These are phyloP conservation scores for Pseudisothecium myosuroides DNA, from an alignment of 225 moss, liverwort and hornwort species.

Conservation along the genomic window DNA sequence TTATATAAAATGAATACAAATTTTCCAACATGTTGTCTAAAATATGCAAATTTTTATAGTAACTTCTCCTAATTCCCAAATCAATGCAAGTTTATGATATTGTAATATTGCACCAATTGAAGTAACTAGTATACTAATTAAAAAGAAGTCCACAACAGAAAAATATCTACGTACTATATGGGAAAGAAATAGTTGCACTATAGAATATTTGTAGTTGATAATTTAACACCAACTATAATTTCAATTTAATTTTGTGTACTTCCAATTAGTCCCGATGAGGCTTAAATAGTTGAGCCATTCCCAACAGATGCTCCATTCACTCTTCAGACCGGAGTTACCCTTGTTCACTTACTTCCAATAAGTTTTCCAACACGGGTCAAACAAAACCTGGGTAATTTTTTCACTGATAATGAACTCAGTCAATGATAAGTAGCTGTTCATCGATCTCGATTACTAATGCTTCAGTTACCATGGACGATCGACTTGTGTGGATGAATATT, in stretches of 20 bases:
- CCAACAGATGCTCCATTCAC: too few relatives aligned
- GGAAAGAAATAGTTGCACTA: background rate
- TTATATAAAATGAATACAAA: background rate
- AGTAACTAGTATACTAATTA: fast-evolving
- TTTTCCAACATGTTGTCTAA: background rate
- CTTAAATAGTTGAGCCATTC: too few relatives aligned
- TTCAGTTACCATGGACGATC: too few relatives aligned
- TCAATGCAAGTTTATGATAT: background rate
- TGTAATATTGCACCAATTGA: background rate
- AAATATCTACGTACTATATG: background rate
- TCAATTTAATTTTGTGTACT: background rate
- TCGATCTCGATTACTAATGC: background rate
- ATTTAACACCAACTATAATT: background rate
- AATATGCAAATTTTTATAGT: background rate
- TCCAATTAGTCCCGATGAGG: background rate
- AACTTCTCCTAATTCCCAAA: background rate
- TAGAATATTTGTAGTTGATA: background rate
- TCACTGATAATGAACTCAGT: background rate
- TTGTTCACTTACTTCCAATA: too few relatives aligned
- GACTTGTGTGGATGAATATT: background rate
- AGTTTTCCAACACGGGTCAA: background rate
- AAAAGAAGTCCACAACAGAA: background rate
- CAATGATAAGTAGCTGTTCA: background rate
- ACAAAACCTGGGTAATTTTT: background rate
- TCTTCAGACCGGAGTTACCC: too few relatives aligned